A percentile compares a stretch with the other conserved stretches of the same genome.
phyloP scores from a whole-genome alignment of 108 stramenopile species.

The Conticribra guillardii region DNA sequence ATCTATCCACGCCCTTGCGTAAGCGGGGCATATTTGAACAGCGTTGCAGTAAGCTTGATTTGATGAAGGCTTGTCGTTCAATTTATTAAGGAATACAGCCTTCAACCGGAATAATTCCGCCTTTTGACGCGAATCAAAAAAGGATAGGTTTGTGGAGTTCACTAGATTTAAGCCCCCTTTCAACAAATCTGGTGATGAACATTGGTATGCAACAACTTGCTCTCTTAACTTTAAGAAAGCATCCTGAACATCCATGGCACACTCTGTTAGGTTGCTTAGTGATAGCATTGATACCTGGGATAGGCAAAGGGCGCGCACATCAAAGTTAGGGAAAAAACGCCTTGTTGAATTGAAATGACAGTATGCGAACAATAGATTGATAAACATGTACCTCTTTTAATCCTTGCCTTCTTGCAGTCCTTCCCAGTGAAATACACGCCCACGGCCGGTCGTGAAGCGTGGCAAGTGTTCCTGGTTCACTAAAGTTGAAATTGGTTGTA shows the following conservation, averaged over 20 bases:
- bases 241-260: conserved; percentile 88
- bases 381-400: conserved; percentile 66
- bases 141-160: conserved; percentile 94
- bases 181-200: conserved; percentile 62
- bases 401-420: conserved; percentile 89
- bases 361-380: no score
- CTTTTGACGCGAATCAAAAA: conserved; percentile 87
- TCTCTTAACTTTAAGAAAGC: conserved; percentile 93
- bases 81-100: conserved; percentile 73
- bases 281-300: conserved; percentile 59
- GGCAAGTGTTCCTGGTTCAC: conserved; percentile 78
- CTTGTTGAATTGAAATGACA: no score
- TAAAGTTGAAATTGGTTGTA: conserved; percentile 81
- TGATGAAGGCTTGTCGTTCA: conserved; percentile 80
- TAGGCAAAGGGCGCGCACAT: neutral
- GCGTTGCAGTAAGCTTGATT: conserved; percentile 92
- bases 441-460: conserved; percentile 94
- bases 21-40: conserved; percentile 88
- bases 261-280: conserved; percentile 61
- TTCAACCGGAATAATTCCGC: conserved; percentile 94
- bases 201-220: conserved; percentile 84
- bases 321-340: no score
- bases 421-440: conserved; percentile 87
- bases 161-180: conserved; percentile 91
- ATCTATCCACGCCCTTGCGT: conserved; percentile 88